Evolutionary conservation across 495 filamentous ascomycete genomes (phyloP).

Genomic region (Aspergillus indologenus): DNA sequence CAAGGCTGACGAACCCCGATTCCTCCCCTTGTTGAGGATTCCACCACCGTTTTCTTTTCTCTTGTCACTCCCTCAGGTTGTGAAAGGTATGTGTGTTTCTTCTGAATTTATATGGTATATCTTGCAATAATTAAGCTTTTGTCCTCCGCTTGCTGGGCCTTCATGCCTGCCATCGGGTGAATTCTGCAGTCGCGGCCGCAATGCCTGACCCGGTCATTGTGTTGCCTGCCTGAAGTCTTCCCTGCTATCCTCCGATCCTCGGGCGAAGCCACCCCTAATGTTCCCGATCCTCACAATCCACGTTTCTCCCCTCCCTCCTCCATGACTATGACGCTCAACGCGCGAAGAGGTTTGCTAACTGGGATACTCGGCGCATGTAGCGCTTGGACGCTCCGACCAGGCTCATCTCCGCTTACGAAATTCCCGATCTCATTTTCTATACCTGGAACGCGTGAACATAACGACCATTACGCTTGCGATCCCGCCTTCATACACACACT

Average conservation of each 20-base stretch:
- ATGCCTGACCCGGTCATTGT: neutral
- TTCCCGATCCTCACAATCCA: neutral
- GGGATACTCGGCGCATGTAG: slow-evolving; percentile 18
- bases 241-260: neutral
- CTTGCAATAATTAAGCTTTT: neutral
- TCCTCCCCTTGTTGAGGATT: slow-evolving; percentile 2
- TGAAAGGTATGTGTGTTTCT: slow-evolving; percentile 26
- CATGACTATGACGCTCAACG: slow-evolving; percentile 5
- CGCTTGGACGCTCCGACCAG: slow-evolving; percentile 35
- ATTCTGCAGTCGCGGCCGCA: neutral
- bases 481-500: neutral
- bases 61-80: slow-evolving; percentile 31
- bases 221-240: slow-evolving; percentile 1
- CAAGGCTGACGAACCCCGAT: slow-evolving; percentile 9
- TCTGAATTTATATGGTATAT: neutral
- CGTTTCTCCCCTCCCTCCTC: neutral
- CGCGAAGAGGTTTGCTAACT: slow-evolving; percentile 25
- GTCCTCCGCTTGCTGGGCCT: neutral
- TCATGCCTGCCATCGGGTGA: neutral
- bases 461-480: slow-evolving; percentile 4
- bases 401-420: slow-evolving; percentile 14
- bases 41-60: slow-evolving; percentile 14
- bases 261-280: slow-evolving; percentile 2
- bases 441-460: slow-evolving; percentile 11
- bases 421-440: slow-evolving; percentile 8